Percentiles rank a stretch among this genome's conserved stretches.
phyloP scores from a whole-genome alignment of 2,329 filamentous ascomycete species.

The Phialemonium atrogriseum region DNA sequence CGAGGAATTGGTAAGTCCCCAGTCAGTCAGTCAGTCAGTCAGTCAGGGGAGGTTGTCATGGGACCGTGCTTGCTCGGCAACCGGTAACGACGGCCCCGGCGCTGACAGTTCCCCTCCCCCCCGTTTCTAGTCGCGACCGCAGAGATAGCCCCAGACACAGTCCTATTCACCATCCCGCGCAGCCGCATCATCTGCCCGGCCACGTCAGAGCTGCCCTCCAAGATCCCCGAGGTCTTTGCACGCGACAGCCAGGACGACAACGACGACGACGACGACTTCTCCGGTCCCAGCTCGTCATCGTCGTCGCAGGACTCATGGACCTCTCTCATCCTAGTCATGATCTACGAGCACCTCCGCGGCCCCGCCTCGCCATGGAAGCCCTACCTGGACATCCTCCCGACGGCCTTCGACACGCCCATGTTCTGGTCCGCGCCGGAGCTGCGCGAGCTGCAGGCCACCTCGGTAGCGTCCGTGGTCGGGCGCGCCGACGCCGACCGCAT shows the following conservation, averaged over 20 bases:
- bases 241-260: constrained; percentile 27
- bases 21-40: constrained; percentile 2
- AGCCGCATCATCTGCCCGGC: constrained; percentile 60
- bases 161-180: constrained; percentile 74
- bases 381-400: constrained; percentile 70
- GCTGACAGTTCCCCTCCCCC: too few relatives aligned
- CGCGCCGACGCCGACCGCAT: constrained; percentile 61
- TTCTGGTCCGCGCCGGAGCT: constrained; percentile 74
- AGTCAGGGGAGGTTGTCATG: neutral
- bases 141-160: constrained; percentile 65
- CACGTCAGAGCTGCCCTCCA: constrained; percentile 59
- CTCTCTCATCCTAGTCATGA: constrained; percentile 64
- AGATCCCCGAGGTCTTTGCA: constrained; percentile 46
- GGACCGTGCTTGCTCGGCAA: too few relatives aligned
- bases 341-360: constrained; percentile 62
- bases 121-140: constrained; percentile 65
- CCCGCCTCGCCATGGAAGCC: constrained; percentile 61
- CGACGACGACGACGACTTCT: constrained; percentile 28
- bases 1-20: constrained; percentile 44
- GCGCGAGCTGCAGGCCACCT: constrained; percentile 64
- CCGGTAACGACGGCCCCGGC: too few relatives aligned
- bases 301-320: constrained; percentile 42
- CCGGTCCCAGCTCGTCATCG: constrained; percentile 18
- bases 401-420: constrained; percentile 75
- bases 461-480: constrained; percentile 70